These are phyloP conservation scores for Blastocystis sp. DNA, from an alignment of 352 stramenopile genomes.

Conservation along the genomic window DNA sequence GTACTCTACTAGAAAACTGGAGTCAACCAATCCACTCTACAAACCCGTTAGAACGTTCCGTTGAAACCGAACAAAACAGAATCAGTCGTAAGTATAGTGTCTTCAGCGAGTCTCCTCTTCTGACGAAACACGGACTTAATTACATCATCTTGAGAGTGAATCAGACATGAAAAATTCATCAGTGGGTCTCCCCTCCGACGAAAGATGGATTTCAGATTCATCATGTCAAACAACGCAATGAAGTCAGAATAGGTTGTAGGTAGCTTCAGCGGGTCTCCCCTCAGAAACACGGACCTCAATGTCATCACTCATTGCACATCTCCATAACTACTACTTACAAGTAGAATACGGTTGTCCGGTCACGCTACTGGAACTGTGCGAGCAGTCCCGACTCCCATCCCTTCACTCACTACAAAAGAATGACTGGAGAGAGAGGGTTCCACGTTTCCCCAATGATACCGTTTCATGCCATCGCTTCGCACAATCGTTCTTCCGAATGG, in stretches of 20 bases:
- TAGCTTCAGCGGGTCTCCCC: slow-evolving; percentile 32
- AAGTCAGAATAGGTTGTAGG: slow-evolving; percentile 34
- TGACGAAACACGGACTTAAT: slow-evolving; percentile 8
- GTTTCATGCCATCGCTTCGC: background rate
- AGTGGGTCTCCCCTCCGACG: slow-evolving; percentile 48
- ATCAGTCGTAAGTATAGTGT: background rate
- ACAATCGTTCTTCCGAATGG: background rate
- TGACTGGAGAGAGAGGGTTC: background rate
- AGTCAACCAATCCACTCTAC: background rate
- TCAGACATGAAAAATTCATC: background rate
- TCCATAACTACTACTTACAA: background rate
- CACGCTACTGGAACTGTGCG: too few species aligned
- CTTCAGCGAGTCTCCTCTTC: slow-evolving; percentile 7
- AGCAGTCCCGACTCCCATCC: too few species aligned
- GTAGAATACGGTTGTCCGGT: background rate
- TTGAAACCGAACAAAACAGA: background rate
- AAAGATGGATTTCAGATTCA: slow-evolving; percentile 50
- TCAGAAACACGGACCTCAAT: slow-evolving; percentile 55
- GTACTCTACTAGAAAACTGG: background rate
- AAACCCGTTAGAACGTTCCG: background rate
- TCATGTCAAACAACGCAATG: background rate
- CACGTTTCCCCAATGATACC: background rate
- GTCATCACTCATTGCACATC: background rate
- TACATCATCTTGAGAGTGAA: background rate
- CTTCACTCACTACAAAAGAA: too few species aligned